Evolutionary conservation across 495 filamentous ascomycete species (phyloP), one percentile per base, ranked within the genome.

Genomic region (Lasiosphaeriaceae sp.): DNA sequence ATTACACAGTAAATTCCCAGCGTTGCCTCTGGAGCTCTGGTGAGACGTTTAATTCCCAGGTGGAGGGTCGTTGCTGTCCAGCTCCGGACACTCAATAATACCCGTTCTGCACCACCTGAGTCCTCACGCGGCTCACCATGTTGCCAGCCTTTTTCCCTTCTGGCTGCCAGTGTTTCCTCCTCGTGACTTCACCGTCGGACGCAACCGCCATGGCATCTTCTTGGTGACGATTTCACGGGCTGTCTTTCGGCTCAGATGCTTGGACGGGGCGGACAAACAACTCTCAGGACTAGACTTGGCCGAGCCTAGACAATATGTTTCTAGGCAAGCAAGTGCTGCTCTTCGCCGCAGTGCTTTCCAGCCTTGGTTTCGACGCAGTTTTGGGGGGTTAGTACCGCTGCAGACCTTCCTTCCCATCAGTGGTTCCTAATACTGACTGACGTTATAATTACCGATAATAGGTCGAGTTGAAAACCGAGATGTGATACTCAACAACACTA

Each of bases 331-430:
- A 48, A 29, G 61, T 60, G 60, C 60, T 72, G 63, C 64, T 69
- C 21, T 66, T 61, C 16, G 22, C 66, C 56, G 70, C 66, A 62
- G 68, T 65, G 53, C 63, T 71, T 44, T 61, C 55, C 31, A 21
- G 55, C 47, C 50, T 58, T 52, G 62, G 64, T 47, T 35, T 70
- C 49, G 62, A 71, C 34, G 52, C 43, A 43, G 62, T 56, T 21
- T 46, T 57, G 2, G 64, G 63, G 65, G 70, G 70, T 71, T 34
- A 50, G 61, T 53, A 35, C 16, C 37, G 44, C 20, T 54, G 12
- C 22, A 23, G 7, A n/a, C 3, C 22, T 45, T 11, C 24, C 16
- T 37, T 19, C 6, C 16, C 47, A n/a, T 5, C 12, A 50, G 4
- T 50, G 14, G 6, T 34, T 19, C 17, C 47, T 17, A 50, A 22